These are phyloP conservation scores for Echinosophora koreensis DNA, from an alignment of 306 rosid species.

Conservation along the genomic window DNA sequence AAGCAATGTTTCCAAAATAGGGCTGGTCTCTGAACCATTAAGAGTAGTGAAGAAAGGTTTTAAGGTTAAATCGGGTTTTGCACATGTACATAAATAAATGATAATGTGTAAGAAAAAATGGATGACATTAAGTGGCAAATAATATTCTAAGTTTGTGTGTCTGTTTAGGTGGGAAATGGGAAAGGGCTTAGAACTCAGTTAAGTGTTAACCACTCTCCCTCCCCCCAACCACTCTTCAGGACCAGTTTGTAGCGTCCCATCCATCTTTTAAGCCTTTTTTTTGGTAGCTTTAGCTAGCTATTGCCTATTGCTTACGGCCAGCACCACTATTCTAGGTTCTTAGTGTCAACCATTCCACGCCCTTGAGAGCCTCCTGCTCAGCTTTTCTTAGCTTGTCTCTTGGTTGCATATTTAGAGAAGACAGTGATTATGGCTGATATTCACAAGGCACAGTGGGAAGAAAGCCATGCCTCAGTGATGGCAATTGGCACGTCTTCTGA, in stretches of 20 bases:
- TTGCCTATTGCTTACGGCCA: neutral
- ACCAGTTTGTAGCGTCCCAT: neutral
- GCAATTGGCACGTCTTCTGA: constrained; percentile 19
- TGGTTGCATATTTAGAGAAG: constrained; percentile 1
- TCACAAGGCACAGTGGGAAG: constrained; percentile 57
- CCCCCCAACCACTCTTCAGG: neutral
- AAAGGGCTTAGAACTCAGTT: too few relatives aligned
- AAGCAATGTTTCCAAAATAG: neutral
- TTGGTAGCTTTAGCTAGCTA: neutral
- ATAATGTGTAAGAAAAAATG: too few relatives aligned
- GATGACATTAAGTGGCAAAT: too few relatives aligned
- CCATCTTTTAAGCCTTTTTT: constrained; percentile 11
- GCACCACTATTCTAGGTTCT: neutral
- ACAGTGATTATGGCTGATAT: constrained; percentile 45
- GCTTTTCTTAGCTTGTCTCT: neutral
- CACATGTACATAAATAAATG: too few relatives aligned
- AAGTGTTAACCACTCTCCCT: too few relatives aligned
- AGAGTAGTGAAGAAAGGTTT: too few relatives aligned
- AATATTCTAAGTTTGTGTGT: too few relatives aligned
- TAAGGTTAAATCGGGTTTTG: too few relatives aligned
- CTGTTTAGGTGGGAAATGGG: too few relatives aligned
- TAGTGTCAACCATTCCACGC: constrained; percentile 9
- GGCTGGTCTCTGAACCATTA: too few relatives aligned
- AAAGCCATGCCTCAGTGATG: constrained; percentile 57
- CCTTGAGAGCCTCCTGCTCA: neutral